Percentiles rank a stretch among this genome's conserved stretches.
Evolutionary conservation across 208 protist species (phyloP).

Genomic region (Leishmania amazonensis): DNA sequence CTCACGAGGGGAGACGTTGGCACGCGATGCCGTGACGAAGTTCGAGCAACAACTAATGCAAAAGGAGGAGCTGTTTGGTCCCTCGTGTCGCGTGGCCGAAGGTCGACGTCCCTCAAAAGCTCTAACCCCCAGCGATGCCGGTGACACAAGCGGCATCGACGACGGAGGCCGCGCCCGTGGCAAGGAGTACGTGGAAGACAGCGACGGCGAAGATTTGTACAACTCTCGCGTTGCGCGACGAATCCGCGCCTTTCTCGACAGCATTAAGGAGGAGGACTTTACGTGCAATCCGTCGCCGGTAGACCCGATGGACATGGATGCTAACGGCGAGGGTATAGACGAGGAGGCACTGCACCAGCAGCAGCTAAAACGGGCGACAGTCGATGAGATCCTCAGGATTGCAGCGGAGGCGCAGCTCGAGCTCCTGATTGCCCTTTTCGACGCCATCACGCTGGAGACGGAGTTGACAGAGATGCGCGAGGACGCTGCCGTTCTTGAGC

Average conservation of each 20-base stretch:
- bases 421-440: constrained; percentile 28
- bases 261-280: constrained; percentile 7
- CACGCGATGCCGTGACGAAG: background rate
- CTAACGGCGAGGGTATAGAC: background rate
- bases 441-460: constrained; percentile 29
- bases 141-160: background rate
- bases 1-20: background rate
- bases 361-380: constrained; percentile 8
- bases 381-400: constrained; percentile 35
- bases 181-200: background rate
- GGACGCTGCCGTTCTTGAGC: constrained; percentile 36
- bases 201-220: constrained; percentile 21
- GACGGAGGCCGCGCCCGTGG: background rate
- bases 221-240: constrained; percentile 9
- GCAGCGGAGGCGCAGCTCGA: constrained; percentile 24
- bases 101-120: background rate
- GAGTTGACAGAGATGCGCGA: constrained; percentile 33
- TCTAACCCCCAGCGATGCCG: background rate
- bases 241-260: constrained; percentile 18
- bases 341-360: constrained; percentile 10
- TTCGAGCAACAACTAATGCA: background rate
- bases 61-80: background rate
- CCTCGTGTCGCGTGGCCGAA: background rate
- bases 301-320: background rate
- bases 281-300: background rate